Evolutionary conservation across 768 basidiomycete genomes (phyloP).

Genomic region (Termitomyces sp.): DNA sequence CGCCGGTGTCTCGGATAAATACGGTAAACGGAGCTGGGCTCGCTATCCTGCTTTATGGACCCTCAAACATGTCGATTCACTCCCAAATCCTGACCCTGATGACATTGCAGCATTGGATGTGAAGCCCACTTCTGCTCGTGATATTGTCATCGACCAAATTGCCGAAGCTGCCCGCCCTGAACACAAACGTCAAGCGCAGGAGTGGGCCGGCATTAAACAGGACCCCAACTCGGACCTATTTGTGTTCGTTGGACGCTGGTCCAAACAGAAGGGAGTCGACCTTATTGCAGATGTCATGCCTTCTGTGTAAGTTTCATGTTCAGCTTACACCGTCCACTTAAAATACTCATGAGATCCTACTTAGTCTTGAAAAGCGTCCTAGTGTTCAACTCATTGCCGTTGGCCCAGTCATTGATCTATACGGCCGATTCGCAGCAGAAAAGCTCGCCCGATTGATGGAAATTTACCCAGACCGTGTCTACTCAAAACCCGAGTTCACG

Average conservation of each 20-base stretch:
- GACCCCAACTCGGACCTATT: constrained; percentile 88
- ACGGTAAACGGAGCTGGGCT: constrained; percentile 95
- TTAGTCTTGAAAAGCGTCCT: constrained; percentile 78
- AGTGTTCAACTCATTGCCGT: constrained; percentile 85
- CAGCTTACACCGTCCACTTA: not conserved
- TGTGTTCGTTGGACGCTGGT: constrained; percentile 97
- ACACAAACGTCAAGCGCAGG: constrained; percentile 86
- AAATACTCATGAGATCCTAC: constrained; percentile 4
- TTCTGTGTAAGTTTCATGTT: constrained; percentile 50
- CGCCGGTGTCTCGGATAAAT: constrained; percentile 96
- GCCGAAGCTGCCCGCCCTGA: constrained; percentile 92
- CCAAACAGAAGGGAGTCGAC: constrained; percentile 98
- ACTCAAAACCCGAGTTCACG: constrained; percentile 96
- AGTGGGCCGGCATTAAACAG: constrained; percentile 92
- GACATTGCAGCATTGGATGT: constrained; percentile 93
- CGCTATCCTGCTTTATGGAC: constrained; percentile 97
- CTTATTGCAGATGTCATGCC: constrained; percentile 96
- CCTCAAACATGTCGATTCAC: constrained; percentile 88
- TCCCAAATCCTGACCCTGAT: constrained; percentile 92
- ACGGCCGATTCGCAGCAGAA: constrained; percentile 93
- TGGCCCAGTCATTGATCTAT: constrained; percentile 93
- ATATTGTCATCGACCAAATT: constrained; percentile 70
- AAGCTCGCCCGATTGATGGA: constrained; percentile 92
- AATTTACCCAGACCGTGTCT: constrained; percentile 90
- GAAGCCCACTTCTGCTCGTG: constrained; percentile 61